Evolutionary conservation across 2,329 filamentous ascomycete genomes (phyloP).

Genomic region (Elsinoe arachidis): DNA sequence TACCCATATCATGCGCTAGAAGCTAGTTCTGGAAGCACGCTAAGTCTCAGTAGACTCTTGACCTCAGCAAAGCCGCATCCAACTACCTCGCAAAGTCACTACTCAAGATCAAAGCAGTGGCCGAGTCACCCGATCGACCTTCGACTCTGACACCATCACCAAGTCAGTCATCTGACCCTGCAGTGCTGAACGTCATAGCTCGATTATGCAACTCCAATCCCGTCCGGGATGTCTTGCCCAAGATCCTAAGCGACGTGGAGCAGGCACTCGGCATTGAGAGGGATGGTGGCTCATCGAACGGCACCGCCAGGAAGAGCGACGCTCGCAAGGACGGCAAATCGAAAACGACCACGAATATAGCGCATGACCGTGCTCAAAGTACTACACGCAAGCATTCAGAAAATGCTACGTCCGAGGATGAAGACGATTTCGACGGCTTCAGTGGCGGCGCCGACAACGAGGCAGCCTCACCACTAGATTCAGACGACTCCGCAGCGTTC

Average conservation of each 20-base stretch:
- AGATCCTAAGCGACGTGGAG: slow-evolving; percentile 36
- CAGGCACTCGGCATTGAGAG: slow-evolving; percentile 28
- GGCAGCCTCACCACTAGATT: slow-evolving; percentile 7
- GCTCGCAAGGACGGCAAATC: not conserved
- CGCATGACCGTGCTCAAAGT: not conserved
- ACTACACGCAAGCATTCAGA: not conserved
- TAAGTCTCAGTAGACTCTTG: slow-evolving; percentile 35
- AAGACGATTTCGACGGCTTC: slow-evolving; percentile 12
- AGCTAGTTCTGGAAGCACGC: slow-evolving; percentile 8
- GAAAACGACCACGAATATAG: not conserved
- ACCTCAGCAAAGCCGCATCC: slow-evolving; percentile 42
- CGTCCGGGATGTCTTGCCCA: slow-evolving; percentile 46
- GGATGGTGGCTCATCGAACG: not conserved
- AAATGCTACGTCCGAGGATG: not conserved
- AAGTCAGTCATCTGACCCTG: slow-evolving; percentile 34
- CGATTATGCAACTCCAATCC: slow-evolving; percentile 52
- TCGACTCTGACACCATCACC: slow-evolving; percentile 31
- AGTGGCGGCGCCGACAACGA: slow-evolving; percentile 16
- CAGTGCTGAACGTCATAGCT: slow-evolving; percentile 50
- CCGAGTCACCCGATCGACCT: slow-evolving; percentile 41
- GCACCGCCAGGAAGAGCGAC: slow-evolving; percentile 20
- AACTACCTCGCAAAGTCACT: slow-evolving; percentile 50
- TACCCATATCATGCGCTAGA: not conserved
- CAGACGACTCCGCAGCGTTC: slow-evolving; percentile 27
- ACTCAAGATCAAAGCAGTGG: slow-evolving; percentile 48